Evolutionary conservation across 805 yeast species (phyloP), one percentile per base, ranked within the genome.

Genomic region (Yarrowia sp.): DNA sequence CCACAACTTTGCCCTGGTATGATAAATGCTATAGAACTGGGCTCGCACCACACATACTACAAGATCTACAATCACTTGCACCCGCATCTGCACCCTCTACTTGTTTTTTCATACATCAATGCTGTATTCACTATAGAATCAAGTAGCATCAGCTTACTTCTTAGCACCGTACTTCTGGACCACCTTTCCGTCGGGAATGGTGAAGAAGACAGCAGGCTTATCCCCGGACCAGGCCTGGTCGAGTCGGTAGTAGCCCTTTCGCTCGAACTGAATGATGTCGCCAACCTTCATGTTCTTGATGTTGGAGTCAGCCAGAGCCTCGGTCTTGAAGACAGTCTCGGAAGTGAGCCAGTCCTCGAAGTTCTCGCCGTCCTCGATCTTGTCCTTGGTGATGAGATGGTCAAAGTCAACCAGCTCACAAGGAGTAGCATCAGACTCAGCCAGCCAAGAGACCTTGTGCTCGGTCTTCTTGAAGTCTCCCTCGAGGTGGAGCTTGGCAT

Each of bases 391-490:
- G 81, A 94, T 91, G 76, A 94, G 87, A 75, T 93, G 97, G 78
- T 94, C 98, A 74, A 94, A 94, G 79, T 91, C 97, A 70, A 90
- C 90, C 71, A 94, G 83, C 68, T 91, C 93, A 73, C 90, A 91
- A 60, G 85, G 82, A 68, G 86, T 87, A 71, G 83, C 85, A 74
- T 91, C 93, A 56, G 96, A 88, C 74, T 88, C 87, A 68, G 97
- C 95, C 76, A 94, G 85, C 98, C 98, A 94, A 58, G 97, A 93
- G 70, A 94, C 79, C 80, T 94, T 94, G 86, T 92, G 92, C 73
- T 91, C 91, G 66, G 98, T 94, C 82, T 92, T 94, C 81, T 90
- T 89, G 91, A 93, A 94, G 78, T 94, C 98, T 80, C 98, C 98
- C 72, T 91, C 97, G 76, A 94, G 84, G 79, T 94, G 89, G 74